phyloP scores from a whole-genome alignment of 108 stramenopile species.

The Asterionellopsis glacialis region DNA sequence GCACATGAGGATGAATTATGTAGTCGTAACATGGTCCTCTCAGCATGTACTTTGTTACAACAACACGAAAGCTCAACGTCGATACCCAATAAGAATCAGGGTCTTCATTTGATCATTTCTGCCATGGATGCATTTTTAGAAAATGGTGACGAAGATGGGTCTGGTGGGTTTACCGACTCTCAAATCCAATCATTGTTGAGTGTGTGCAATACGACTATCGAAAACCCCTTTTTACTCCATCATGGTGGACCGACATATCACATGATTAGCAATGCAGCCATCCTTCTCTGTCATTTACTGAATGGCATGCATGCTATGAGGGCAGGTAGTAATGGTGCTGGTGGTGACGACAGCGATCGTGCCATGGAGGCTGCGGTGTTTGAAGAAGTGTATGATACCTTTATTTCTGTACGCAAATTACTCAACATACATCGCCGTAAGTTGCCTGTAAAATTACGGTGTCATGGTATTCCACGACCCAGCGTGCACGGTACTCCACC shows the following conservation, averaged over 20 bases:
- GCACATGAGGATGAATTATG: constrained; percentile 79
- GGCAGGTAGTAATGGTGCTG: constrained; percentile 4
- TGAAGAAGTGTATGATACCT: constrained; percentile 78
- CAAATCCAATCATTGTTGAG: constrained; percentile 73
- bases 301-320: constrained; percentile 75
- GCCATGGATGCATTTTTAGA: constrained; percentile 86
- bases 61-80: constrained; percentile 49
- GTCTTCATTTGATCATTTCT: constrained; percentile 63
- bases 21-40: constrained; percentile 80
- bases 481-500: constrained; percentile 22
- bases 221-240: constrained; percentile 72
- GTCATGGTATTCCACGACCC: constrained; percentile 80
- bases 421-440: constrained; percentile 71
- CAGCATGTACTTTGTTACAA: constrained; percentile 68
- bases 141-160: constrained; percentile 56
- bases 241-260: constrained; percentile 83
- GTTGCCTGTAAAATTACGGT: constrained; percentile 71
- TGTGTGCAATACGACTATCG: constrained; percentile 78
- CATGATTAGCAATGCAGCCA: constrained; percentile 76
- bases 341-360: constrained; percentile 19
- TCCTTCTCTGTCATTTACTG: constrained; percentile 80
- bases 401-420: constrained; percentile 65
- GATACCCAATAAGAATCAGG: constrained; percentile 50
- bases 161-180: constrained; percentile 69
- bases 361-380: constrained; percentile 76